phyloP scores from a whole-genome alignment of 2,329 filamentous ascomycete genomes.

The Aspergillus brunneoviolaceus region DNA sequence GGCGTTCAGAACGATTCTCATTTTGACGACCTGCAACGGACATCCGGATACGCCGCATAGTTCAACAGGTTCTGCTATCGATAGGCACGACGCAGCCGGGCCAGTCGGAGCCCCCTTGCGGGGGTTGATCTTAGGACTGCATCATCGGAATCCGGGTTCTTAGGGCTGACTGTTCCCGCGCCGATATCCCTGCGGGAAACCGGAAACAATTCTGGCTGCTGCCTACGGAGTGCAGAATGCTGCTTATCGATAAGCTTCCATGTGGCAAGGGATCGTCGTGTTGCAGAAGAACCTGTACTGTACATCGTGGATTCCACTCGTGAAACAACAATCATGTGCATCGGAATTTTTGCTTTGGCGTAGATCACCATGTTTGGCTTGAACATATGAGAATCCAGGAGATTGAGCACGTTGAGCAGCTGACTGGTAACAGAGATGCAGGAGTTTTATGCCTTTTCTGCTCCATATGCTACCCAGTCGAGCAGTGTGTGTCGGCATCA shows the following conservation, averaged over 20 bases:
- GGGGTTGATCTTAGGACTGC: background rate
- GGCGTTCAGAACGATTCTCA: too few relatives aligned
- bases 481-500: background rate
- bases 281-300: background rate
- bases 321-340: too few relatives aligned
- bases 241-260: background rate
- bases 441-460: too few relatives aligned
- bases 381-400: too few relatives aligned
- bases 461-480: too few relatives aligned
- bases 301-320: too few relatives aligned
- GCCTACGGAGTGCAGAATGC: too few relatives aligned
- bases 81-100: background rate
- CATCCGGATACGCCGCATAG: background rate
- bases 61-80: background rate
- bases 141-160: background rate
- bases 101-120: background rate
- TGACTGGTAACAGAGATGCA: too few relatives aligned
- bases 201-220: background rate
- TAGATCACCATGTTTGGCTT: too few relatives aligned
- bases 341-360: too few relatives aligned
- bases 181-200: background rate
- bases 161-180: background rate
- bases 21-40: too few relatives aligned
- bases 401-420: too few relatives aligned
- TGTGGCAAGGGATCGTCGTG: background rate